phyloP scores from a whole-genome alignment of 768 basidiomycete species.

The Suillus subalutaceus region DNA sequence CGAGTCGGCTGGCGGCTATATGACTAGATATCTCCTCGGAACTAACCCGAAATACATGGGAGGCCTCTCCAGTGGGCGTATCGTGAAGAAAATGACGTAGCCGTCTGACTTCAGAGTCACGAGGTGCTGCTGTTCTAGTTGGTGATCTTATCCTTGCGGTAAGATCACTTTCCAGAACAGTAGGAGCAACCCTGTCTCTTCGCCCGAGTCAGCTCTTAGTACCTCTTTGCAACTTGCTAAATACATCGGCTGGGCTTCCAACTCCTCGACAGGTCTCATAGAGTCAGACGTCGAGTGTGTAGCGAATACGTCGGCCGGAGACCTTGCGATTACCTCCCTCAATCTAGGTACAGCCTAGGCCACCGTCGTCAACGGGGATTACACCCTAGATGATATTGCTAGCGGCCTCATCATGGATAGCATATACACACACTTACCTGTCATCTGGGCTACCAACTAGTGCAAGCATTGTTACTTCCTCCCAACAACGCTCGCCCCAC shows the following conservation, averaged over 20 bases:
- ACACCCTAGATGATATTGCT: slow-evolving; percentile 18
- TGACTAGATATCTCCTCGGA: too few species aligned
- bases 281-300: slow-evolving; percentile 12
- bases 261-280: slow-evolving; percentile 13
- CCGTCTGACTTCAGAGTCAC: not conserved
- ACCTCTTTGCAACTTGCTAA: slow-evolving; percentile 21
- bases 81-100: not conserved
- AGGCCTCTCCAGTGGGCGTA: slow-evolving; percentile 22
- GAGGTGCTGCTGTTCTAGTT: too few species aligned
- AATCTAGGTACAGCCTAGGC: slow-evolving; percentile 16
- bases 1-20: too few species aligned
- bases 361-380: slow-evolving; percentile 14
- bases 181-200: too few species aligned
- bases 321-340: slow-evolving; percentile 12
- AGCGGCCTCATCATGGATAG: slow-evolving; percentile 18
- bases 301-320: slow-evolving; percentile 10
- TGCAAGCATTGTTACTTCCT: slow-evolving; percentile 10
- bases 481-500: slow-evolving; percentile 18
- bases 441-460: too few species aligned
- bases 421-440: slow-evolving; percentile 7
- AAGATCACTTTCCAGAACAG: too few species aligned
- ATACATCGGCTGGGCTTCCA: slow-evolving; percentile 20
- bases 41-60: slow-evolving; percentile 15
- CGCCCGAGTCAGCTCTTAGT: too few species aligned
- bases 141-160: too few species aligned